phyloP scores from a whole-genome alignment of 106 monocot species.

The Amphibolis antarctica region DNA sequence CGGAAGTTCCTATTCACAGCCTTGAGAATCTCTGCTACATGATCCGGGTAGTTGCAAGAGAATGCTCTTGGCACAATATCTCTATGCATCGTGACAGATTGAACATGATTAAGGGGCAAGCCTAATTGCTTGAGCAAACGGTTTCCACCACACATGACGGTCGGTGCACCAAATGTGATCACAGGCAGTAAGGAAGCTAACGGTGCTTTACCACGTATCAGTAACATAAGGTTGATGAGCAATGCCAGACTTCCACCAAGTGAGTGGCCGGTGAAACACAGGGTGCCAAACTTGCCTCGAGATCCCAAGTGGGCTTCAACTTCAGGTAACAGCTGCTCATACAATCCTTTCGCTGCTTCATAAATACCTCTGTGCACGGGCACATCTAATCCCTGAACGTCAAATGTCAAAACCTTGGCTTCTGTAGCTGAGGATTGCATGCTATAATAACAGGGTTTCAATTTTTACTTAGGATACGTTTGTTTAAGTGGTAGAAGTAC shows the following conservation, averaged over 20 bases:
- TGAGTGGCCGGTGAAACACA: conserved; percentile 81
- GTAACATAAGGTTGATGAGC: conserved; percentile 41
- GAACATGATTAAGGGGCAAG: conserved; percentile 55
- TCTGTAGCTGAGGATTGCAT: background rate
- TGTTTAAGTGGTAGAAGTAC: too few relatives aligned
- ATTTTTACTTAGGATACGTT: too few relatives aligned
- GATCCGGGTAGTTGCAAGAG: conserved; percentile 85
- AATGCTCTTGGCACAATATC: conserved; percentile 90
- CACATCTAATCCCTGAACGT: conserved; percentile 58
- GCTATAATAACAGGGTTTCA: too few relatives aligned
- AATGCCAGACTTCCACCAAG: conserved; percentile 76
- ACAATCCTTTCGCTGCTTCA: conserved; percentile 90
- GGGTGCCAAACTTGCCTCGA: conserved; percentile 31
- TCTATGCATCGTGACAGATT: conserved; percentile 63
- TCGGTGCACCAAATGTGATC: conserved; percentile 79
- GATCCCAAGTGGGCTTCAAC: conserved; percentile 39
- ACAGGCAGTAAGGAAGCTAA: conserved; percentile 56
- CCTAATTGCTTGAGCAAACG: conserved; percentile 50
- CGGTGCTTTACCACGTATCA: conserved; percentile 30
- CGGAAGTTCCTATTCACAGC: conserved; percentile 77
- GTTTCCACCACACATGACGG: conserved; percentile 81
- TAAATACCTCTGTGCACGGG: conserved; percentile 90
- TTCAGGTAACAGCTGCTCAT: conserved; percentile 63
- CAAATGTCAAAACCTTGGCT: conserved; percentile 11
- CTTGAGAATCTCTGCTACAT: conserved; percentile 62